Conservation (phyloP, 2,329 filamentous ascomycete genomes). For the Orbilia javanica region DNA sequence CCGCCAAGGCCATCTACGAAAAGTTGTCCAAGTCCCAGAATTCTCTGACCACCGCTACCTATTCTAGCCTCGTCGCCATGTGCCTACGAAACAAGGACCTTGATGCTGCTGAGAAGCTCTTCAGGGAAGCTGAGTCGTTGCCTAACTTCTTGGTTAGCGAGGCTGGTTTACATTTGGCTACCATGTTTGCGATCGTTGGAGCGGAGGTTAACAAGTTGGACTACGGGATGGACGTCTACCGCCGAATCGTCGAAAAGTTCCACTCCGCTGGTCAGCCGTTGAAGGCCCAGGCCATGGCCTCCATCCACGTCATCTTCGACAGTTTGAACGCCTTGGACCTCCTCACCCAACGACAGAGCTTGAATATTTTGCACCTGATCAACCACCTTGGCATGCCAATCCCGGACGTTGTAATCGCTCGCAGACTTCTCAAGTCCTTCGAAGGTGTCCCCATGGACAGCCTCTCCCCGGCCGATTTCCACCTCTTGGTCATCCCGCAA, state of each 20-base stretch:
- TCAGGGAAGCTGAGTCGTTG: constrained; percentile 47
- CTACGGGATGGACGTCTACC: constrained; percentile 57
- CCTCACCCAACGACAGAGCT: constrained; percentile 60
- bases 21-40: constrained; percentile 46
- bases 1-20: constrained; percentile 47
- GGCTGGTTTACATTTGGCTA: constrained; percentile 46
- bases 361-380: constrained; percentile 61
- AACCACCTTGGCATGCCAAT: constrained; percentile 59
- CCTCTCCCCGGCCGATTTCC: constrained; percentile 60
- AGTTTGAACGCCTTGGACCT: constrained; percentile 53
- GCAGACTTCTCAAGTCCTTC: constrained; percentile 59
- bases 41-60: constrained; percentile 33
- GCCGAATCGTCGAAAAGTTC: constrained; percentile 49
- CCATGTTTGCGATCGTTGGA: constrained; percentile 49
- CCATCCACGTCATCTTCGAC: constrained; percentile 52
- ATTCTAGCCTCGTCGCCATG: constrained; percentile 49
- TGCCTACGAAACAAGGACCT: constrained; percentile 56
- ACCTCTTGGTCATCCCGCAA: constrained; percentile 61
- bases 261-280: constrained; percentile 30
- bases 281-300: constrained; percentile 43
- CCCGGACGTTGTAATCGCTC: constrained; percentile 58
- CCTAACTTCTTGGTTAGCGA: constrained; percentile 54
- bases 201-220: constrained; percentile 42
- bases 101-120: constrained; percentile 54
- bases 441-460: constrained; percentile 60